phyloP scores from a whole-genome alignment of 345 rosid species.

The Moricandia arvensis region DNA sequence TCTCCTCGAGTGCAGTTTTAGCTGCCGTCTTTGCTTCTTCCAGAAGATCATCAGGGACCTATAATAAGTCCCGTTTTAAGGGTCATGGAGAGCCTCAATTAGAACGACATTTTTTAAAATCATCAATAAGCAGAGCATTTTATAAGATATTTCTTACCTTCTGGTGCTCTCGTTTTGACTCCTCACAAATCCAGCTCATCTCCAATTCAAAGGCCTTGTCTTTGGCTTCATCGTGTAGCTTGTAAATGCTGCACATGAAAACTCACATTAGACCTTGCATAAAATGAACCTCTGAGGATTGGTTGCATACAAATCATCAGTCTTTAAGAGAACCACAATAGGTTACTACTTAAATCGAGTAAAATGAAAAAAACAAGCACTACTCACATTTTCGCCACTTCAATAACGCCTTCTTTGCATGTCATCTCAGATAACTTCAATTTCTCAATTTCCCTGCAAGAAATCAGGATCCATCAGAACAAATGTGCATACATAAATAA shows the following conservation, averaged over 20 bases:
- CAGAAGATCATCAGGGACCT: conserved; percentile 88
- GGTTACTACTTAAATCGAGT: not conserved
- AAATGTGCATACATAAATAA: not conserved
- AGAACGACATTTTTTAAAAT: not conserved
- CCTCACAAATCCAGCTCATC: conserved; percentile 97
- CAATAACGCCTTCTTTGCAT: conserved; percentile 90
- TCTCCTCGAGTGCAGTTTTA: conserved; percentile 82
- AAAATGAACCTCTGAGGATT: not conserved
- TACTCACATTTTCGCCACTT: conserved; percentile 91
- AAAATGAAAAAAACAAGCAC: conserved; percentile 15
- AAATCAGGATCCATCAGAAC: conserved; percentile 6
- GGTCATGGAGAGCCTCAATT: not conserved
- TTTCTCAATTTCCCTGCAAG: conserved; percentile 91
- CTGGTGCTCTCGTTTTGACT: conserved; percentile 80
- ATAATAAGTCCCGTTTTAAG: not conserved
- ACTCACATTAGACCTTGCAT: not conserved
- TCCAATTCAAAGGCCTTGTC: conserved; percentile 97
- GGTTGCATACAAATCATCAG: not conserved
- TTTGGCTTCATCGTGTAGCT: conserved; percentile 96
- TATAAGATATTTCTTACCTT: conserved; percentile 44
- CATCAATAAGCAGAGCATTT: not conserved
- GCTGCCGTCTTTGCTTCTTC: conserved; percentile 98
- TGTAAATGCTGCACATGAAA: conserved; percentile 67
- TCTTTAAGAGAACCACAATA: not conserved
- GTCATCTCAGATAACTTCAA: conserved; percentile 94